Evolutionary conservation across 2,329 filamentous ascomycete genomes (phyloP), one percentile per base, ranked within the genome.

Genomic region (Gliomastix tumulicola): DNA sequence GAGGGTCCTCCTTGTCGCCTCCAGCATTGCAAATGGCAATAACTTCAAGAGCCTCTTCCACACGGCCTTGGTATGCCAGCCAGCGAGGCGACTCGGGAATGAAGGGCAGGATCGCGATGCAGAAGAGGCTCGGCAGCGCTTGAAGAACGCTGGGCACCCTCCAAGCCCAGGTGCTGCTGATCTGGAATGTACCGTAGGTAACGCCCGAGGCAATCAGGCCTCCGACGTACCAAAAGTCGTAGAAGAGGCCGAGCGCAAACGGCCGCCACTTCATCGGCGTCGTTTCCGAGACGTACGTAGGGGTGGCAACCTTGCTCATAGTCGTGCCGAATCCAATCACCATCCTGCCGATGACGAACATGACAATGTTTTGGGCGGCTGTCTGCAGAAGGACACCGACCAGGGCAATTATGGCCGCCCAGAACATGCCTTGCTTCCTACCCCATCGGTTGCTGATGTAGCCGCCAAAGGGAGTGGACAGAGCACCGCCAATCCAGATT

Each of bases 401-500:
- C 10, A 71, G 44, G 3, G 63, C 68, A 10, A 70, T 47, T 4
- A 60, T 36, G 1, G 62, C 62, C 6, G 43, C 49, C 10, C 46
- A 40, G 18, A 47, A 40, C 18, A 55, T 47, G 22, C 44, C 45
- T 1, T 43, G 45, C 16, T 47, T 46, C 13, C 52, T 49, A 6
- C 51, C 52, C 8, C 49, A 43, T 7, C 40, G 44, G 32, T 55
- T 50, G 3, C 63, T 55, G 31, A 66, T 49, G 6, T 62, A 42
- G 15, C 64, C 68, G 2, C 59, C 61, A 20, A 65, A 42, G 7
- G 73, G 46, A 2, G 61, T 60, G 18, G 64, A 66, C 7, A 76
- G 35, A 20, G 62, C 56, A 20, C 62, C 61, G 9, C 73, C 73
- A 33, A 78, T 70, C 46, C 66, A 76, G 16, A 70, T 63, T 2